Evolutionary conservation across 2,329 filamentous ascomycete genomes (phyloP), one percentile per base, ranked within the genome.

Genomic region (Fusarium devonianum): DNA sequence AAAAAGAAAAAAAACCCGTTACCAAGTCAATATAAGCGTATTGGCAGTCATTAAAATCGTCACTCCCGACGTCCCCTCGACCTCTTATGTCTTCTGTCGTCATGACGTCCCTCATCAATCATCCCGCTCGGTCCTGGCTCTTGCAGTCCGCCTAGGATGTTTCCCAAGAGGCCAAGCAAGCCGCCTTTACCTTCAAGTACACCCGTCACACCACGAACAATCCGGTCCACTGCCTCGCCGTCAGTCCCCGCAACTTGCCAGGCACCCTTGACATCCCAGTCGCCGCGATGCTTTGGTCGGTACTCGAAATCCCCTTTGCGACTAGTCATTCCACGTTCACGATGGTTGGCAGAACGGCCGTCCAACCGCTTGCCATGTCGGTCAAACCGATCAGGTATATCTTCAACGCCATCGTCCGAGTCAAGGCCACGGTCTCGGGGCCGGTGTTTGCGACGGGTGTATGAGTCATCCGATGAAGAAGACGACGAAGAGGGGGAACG

Each of bases 361-460:
- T 72, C 68, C 1, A 81, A 58, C 1, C 72, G 76, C 10, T 66
- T 69, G 2, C 79, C 78, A 2, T 74, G 58, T 1, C 62, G 44
- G 50, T 81, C 77, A 38, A 81, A 81, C 1, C 78, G 73, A 40
- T 76, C 74, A 0, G 78, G 78, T 0, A 81, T 62, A 3, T 69
- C 55, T 53, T 81, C 78, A 1, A 80, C 64, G 1, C 73, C 68
- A 4, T 72, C 67, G 13, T 73, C 71, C 1, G 67, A 68, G 13
- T 56, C 53, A 3, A 53, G 53, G 2, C 62, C 53, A 2, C 43
- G 26, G 35, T 35, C 43, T n/a, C 53, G 33, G n/a, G 29, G 59
- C 9, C 53, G 64, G 11, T 57, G 62, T 32, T 33, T 50, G n/a
- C 63, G 62, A 2, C 58, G 51, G 12, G 58, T 25, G n/a, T 66